Evolutionary conservation across 164 flowering plant species (phyloP).

Genomic region (Magnolia kwangsiensis): DNA sequence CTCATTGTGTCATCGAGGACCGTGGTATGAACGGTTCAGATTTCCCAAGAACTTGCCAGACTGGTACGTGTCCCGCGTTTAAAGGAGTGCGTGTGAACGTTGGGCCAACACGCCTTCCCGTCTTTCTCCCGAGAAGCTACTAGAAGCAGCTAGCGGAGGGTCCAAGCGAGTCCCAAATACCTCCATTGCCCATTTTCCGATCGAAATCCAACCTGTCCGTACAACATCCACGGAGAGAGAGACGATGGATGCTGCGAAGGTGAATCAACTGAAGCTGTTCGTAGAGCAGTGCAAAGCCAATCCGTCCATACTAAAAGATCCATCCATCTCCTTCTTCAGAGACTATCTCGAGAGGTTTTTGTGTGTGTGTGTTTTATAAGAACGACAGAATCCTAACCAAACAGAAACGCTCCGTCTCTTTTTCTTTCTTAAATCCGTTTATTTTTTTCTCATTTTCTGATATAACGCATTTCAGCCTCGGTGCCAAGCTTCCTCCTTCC

Average conservation of each 20-base stretch:
- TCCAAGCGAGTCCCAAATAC: neutral
- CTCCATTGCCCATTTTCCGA: neutral
- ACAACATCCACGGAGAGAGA: neutral
- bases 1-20: too few species aligned
- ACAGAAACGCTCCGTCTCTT: neutral
- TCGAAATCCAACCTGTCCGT: neutral
- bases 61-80: too few species aligned
- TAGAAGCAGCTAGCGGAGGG: conserved; percentile 9
- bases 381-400: neutral
- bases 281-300: conserved; percentile 64
- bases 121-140: conserved; percentile 11
- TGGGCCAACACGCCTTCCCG: too few species aligned
- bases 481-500: conserved; percentile 62
- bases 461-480: conserved; percentile 41
- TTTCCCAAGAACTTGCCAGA: too few species aligned
- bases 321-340: conserved; percentile 87
- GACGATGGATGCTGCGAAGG: conserved; percentile 63
- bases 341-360: conserved; percentile 80
- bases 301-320: conserved; percentile 71
- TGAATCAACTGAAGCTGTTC: conserved; percentile 65
- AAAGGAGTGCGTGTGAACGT: too few species aligned
- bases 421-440: neutral
- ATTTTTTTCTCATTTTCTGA: neutral
- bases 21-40: too few species aligned
- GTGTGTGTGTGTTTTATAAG: too few species aligned